These are phyloP conservation scores for Xylaria nigripes DNA, from an alignment of 495 filamentous ascomycete species.

Conservation along the genomic window DNA sequence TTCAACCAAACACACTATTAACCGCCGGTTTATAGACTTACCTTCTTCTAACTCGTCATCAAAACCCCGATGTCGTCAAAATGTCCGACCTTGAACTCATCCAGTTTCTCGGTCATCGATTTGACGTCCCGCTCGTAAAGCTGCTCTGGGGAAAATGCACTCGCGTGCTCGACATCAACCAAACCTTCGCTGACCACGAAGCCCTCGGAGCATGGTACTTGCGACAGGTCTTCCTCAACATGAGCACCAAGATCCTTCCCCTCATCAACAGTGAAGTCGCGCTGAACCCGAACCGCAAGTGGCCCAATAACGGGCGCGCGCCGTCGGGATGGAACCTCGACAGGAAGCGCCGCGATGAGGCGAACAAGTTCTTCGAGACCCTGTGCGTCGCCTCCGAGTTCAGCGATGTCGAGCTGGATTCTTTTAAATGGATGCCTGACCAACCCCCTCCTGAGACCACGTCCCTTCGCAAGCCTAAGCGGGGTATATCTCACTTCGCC, in stretches of 20 bases:
- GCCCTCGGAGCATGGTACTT: not conserved
- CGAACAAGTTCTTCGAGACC: not conserved
- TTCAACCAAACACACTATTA: not conserved
- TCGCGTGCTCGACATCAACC: not conserved
- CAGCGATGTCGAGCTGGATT: not conserved
- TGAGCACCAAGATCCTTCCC: not conserved
- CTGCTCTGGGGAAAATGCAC: not conserved
- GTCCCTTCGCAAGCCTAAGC: not conserved
- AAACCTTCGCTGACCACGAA: not conserved
- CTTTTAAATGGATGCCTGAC: not conserved
- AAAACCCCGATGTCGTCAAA: not conserved
- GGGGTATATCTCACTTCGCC: too few relatives aligned
- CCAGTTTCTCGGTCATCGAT: not conserved
- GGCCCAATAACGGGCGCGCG: not conserved
- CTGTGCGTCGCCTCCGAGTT: not conserved
- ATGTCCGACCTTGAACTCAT: not conserved
- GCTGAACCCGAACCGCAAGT: not conserved
- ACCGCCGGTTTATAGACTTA: not conserved
- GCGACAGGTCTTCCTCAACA: not conserved
- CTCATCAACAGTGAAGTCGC: not conserved
- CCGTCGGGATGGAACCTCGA: not conserved
- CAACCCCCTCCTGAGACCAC: not conserved
- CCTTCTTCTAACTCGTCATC: not conserved
- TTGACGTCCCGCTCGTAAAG: not conserved
- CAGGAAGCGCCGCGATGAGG: not conserved